Evolutionary conservation across 768 basidiomycete species (phyloP), one percentile per base, ranked within the genome.

Genomic region (Boletus pseudopeckii): DNA sequence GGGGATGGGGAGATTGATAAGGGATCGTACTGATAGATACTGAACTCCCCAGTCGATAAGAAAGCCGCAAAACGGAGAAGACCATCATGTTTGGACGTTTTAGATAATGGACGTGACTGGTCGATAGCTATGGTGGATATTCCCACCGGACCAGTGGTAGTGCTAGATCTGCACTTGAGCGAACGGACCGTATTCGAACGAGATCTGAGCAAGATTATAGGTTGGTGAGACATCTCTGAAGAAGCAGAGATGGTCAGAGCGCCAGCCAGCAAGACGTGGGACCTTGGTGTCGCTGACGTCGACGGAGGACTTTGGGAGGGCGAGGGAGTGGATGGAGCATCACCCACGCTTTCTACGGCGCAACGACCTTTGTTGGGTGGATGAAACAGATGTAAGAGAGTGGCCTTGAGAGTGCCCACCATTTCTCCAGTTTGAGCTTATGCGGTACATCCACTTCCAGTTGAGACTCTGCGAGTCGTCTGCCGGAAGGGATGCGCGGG

Each of bases 371-470:
- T 50, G 47, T 57, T 36, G 39, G 38, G 45, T 63, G 64, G 57
- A 55, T 64, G 52, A 61, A 51, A 65, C 55, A 32, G 48, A 50
- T n/a, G 43, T 33, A 52, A 33, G 33, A 54, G 36, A 63, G 51
- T 48, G 20, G 53, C 26, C 60, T 37, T 40, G 42, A 48, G 42
- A 43, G 33, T 51, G 65, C 77, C 59, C 62, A 90, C 90, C 90
- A 70, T 72, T 86, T 66, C 79, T 80, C 90, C 90, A 92, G 60
- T 91, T 91, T 15, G 83, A 83, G 60, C 86, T 89, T 57, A 90
- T 86, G 51, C 87, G 79, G 68, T 90, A 91, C 88, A 91, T 90
- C 81, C 82, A 87, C 69, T 88, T 90, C 89, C 89, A 92, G 64
- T 89, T 80, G 30, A 73, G 65, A 34, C 70, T 66, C 44, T 55